phyloP scores from a whole-genome alignment of 2,329 filamentous ascomycete species.

The Colletotrichum eremochloae region DNA sequence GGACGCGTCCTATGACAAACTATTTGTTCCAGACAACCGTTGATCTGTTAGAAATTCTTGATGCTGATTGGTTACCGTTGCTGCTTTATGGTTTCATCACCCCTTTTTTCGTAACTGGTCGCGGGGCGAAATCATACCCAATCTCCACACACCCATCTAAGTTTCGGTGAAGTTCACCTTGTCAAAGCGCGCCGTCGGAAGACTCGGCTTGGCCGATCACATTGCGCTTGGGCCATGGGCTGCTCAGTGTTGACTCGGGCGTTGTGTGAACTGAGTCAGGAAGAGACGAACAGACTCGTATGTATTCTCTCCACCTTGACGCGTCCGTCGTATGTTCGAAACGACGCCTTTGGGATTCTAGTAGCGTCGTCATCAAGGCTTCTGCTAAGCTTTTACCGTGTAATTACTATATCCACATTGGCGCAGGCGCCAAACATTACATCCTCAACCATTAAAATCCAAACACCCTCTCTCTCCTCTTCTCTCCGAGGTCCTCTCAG shows the following conservation, averaged over 20 bases:
- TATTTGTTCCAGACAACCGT: neutral
- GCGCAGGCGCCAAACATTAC: neutral
- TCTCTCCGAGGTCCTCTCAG: no score
- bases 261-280: neutral
- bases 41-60: no score
- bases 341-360: no score
- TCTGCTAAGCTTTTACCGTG: no score
- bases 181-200: conserved; percentile 2
- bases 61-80: conserved; percentile 2
- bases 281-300: neutral
- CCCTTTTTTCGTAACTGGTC: neutral
- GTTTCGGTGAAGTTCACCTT: conserved; percentile 9
- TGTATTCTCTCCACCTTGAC: neutral
- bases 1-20: neutral
- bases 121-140: neutral
- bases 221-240: neutral
- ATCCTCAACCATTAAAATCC: neutral
- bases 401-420: neutral
- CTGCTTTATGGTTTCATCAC: conserved; percentile 6
- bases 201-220: neutral
- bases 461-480: neutral
- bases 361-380: no score
- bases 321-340: neutral
- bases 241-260: neutral
- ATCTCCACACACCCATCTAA: neutral